Percentiles rank a stretch among this genome's conserved stretches.
phyloP scores from a whole-genome alignment of 2,329 filamentous ascomycete genomes.

The Helicocarpus griseus region DNA sequence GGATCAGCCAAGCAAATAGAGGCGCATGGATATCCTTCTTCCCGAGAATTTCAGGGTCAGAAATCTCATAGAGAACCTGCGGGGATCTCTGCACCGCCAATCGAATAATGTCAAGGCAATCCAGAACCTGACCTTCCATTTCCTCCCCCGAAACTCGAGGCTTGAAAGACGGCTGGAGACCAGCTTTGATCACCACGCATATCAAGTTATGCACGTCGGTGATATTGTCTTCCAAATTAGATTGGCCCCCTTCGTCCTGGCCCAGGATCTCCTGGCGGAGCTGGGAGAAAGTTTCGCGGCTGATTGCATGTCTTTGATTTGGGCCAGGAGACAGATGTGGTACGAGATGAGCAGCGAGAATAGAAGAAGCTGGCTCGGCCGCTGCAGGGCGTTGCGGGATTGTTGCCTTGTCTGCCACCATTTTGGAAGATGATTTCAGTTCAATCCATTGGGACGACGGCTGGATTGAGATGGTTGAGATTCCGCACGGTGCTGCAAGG shows the following conservation, averaged over 20 bases:
- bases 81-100: conserved; percentile 67
- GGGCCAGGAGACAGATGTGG: conserved; percentile 63
- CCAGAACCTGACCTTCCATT: conserved; percentile 36
- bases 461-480: background rate
- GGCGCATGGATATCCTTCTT: conserved; percentile 33
- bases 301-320: conserved; percentile 52
- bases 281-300: conserved; percentile 64
- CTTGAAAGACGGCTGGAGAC: conserved; percentile 55
- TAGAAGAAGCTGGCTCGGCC: conserved; percentile 52
- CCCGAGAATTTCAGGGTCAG: conserved; percentile 49
- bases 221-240: conserved; percentile 53
- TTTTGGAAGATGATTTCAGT: background rate
- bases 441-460: background rate
- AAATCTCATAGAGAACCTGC: conserved; percentile 54
- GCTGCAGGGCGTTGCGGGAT: conserved; percentile 3
- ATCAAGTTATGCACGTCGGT: conserved; percentile 77
- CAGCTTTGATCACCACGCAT: conserved; percentile 70
- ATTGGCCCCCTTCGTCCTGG: conserved; percentile 33
- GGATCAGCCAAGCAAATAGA: conserved; percentile 45
- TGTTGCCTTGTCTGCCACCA: background rate
- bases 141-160: conserved; percentile 34
- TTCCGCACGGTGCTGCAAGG: background rate
- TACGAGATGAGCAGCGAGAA: conserved; percentile 78
- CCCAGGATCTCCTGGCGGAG: conserved; percentile 57
- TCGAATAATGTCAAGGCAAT: conserved; percentile 68